phyloP scores from a whole-genome alignment of 1,139 yeast genomes.

The Suhomyces atakaporum region DNA sequence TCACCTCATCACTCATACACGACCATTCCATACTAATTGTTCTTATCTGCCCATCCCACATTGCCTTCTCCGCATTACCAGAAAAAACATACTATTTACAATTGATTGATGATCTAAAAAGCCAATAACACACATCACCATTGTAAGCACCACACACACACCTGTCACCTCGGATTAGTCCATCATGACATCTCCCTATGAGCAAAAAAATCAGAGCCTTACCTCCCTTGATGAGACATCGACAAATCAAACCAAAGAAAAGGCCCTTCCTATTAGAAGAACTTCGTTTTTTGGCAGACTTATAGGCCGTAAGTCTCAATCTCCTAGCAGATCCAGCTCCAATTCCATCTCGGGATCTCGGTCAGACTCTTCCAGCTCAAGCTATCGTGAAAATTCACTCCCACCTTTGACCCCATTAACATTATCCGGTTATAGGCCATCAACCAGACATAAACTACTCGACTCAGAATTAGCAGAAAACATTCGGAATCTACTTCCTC shows the following conservation, averaged over 20 bases:
- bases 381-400: conserved; percentile 13
- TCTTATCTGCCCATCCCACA: not conserved
- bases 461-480: conserved; percentile 67
- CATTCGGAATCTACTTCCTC: conserved; percentile 70
- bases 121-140: no score
- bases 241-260: conserved; percentile 1
- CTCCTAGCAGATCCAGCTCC: conserved; percentile 6
- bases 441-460: conserved; percentile 61
- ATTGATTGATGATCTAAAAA: conserved; percentile 1
- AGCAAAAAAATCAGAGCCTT: conserved; percentile 4
- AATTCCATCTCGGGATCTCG: conserved; percentile 1
- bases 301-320: conserved; percentile 10
- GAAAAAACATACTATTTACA: conserved; percentile 1
- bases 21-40: no score
- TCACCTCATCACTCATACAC: no score
- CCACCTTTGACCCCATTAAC: conserved; percentile 40
- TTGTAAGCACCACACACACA: not conserved
- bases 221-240: conserved; percentile 5
- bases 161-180: not conserved
- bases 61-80: conserved; percentile 1
- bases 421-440: conserved; percentile 55
- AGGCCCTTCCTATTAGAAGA: conserved; percentile 4
- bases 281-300: conserved; percentile 11
- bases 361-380: conserved; percentile 6
- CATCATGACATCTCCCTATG: conserved; percentile 3